A percentile compares a stretch with the other conserved stretches of the same genome.
These are phyloP conservation scores for Talinum fruticosum DNA, from an alignment of 148 eudicot genomes.

Conservation along the genomic window DNA sequence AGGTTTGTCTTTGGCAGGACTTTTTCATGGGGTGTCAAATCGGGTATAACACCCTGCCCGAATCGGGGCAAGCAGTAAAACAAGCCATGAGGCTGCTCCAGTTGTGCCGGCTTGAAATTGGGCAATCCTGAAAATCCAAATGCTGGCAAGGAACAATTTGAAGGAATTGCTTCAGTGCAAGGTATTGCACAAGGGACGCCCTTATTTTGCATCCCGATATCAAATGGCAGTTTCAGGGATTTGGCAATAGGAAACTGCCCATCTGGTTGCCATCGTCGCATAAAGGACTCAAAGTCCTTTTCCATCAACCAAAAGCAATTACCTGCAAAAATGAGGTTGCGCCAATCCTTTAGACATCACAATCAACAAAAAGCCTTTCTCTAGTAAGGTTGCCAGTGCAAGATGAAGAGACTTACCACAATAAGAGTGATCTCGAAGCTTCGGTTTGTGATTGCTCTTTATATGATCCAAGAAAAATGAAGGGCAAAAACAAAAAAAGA, in stretches of 20 bases:
- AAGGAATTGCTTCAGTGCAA: constrained; percentile 33
- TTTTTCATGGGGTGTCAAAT: constrained; percentile 14
- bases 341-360: constrained; percentile 1
- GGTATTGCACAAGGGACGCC: constrained; percentile 34
- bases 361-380: neutral
- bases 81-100: constrained; percentile 49
- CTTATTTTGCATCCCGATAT: constrained; percentile 36
- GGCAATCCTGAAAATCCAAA: constrained; percentile 32
- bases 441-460: constrained; percentile 36
- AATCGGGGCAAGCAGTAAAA: constrained; percentile 45
- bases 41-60: constrained; percentile 36
- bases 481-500: constrained; percentile 29
- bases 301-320: constrained; percentile 63
- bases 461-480: constrained; percentile 37
- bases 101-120: constrained; percentile 34
- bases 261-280: constrained; percentile 37
- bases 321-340: constrained; percentile 21
- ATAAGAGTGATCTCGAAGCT: constrained; percentile 17
- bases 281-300: constrained; percentile 51
- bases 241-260: constrained; percentile 41
- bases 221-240: constrained; percentile 34
- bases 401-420: constrained; percentile 35
- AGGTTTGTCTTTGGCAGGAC: constrained; percentile 4
- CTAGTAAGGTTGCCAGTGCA: neutral
- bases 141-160: constrained; percentile 27